These are phyloP conservation scores for Fibroporia radiculosa DNA, from an alignment of 768 basidiomycete genomes.

Conservation along the genomic window DNA sequence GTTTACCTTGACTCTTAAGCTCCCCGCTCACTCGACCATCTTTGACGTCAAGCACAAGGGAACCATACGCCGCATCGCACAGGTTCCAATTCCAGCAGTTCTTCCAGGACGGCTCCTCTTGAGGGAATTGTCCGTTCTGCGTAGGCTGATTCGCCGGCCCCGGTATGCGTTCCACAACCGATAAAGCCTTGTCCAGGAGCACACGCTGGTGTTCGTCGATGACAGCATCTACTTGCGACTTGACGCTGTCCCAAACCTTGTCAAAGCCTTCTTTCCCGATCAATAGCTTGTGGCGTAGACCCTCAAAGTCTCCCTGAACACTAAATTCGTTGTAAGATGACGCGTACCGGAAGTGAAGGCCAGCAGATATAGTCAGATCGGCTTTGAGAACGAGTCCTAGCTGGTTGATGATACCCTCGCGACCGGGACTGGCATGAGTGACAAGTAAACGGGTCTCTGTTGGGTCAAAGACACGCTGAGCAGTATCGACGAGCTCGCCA, in stretches of 20 bases:
- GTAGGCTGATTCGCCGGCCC: conserved; percentile 36
- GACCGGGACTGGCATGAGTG: conserved; percentile 86
- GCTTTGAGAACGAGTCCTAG: conserved; percentile 87
- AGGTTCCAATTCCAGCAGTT: conserved; percentile 99
- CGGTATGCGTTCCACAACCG: conserved; percentile 78
- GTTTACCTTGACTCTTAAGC: conserved; percentile 82
- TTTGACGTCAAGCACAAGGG: conserved; percentile 79
- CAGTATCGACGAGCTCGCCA: conserved; percentile 96
- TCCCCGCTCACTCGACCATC: conserved; percentile 91
- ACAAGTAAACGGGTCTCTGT: conserved; percentile 92
- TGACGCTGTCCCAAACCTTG: conserved; percentile 93
- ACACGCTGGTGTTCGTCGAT: conserved; percentile 88
- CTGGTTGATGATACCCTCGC: conserved; percentile 89
- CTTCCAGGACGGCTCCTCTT: conserved; percentile 95
- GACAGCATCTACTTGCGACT: conserved; percentile 81
- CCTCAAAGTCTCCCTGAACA: conserved; percentile 83
- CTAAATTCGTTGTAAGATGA: conserved; percentile 96
- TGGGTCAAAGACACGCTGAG: conserved; percentile 87
- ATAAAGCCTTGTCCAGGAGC: conserved; percentile 82
- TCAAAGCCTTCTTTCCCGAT: conserved; percentile 78
- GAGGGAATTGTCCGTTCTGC: conserved; percentile 37
- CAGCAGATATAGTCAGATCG: conserved; percentile 89
- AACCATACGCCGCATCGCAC: conserved; percentile 91
- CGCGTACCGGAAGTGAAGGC: conserved; percentile 96
- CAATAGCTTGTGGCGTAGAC: conserved; percentile 73